Evolutionary conservation across 2,329 filamentous ascomycete genomes (phyloP), one percentile per base, ranked within the genome.

Genomic region (Penicillium sumatraense): DNA sequence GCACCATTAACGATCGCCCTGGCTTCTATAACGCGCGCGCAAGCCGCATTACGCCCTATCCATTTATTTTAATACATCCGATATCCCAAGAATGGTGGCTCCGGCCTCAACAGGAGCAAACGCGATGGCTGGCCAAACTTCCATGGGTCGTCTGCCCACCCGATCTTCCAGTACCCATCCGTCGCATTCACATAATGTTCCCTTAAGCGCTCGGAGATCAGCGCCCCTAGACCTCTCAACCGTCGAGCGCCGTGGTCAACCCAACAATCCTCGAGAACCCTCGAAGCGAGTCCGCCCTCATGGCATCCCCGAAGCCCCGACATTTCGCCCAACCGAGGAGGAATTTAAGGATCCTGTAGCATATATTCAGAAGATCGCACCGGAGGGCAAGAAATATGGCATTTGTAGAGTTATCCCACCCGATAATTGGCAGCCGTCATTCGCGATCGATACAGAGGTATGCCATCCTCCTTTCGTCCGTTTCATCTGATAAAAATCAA

Each of bases 381-480:
- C 91, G 1, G 92, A 97, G 72, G 95, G 91, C 21, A 85, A 83
- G 62, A 86, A 93, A 67, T 98, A 90, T 75, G 95, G 95, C 48
- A 90, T 99, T 51, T 93, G 92, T 83, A 96, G 97, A 76, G 91
- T 99, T 59, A 90, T 99, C 53, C 95, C 95, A 5, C 95, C 95
- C 0, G 91, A 95, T 60, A 87, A 83, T 29, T 99, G 95, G 95
- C 93, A 96, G 68, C 95, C 95, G 7, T 83, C 91, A 14, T 98
- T 99, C 73, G 93, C 93, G 40, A 96, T 99, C 69, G 92, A 99
- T 71, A 98, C 93, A 20, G 92, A 97, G 86, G 93, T 97, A 81
- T 72, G 84, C 48, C 36, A 49, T 42, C 33, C 45, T 46, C 14
- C 10, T 21, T 16, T 31, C 9, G 2, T 46, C 26, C 26, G 13